These are phyloP conservation scores for Setomelanomma holmii DNA, from an alignment of 2,329 filamentous ascomycete genomes.

Conservation along the genomic window DNA sequence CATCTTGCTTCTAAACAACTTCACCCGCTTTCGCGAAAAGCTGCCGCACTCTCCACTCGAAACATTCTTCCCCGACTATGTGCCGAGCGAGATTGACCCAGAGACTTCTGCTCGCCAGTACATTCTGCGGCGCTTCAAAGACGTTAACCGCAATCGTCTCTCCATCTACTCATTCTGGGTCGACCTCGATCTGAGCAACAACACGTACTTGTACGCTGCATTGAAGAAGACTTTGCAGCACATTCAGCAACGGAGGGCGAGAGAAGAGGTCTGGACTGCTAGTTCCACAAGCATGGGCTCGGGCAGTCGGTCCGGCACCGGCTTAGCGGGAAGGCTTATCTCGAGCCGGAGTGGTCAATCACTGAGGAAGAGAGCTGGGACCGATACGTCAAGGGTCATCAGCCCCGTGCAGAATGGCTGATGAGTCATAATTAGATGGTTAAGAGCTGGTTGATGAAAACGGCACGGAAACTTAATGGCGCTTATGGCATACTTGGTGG, in stretches of 20 bases:
- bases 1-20: constrained; percentile 46
- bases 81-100: constrained; percentile 20
- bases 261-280: constrained; percentile 34
- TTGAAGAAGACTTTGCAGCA: constrained; percentile 44
- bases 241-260: constrained; percentile 39
- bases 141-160: constrained; percentile 36
- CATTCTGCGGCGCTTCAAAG: constrained; percentile 40
- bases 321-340: constrained; percentile 8
- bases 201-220: constrained; percentile 43
- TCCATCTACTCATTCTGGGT: constrained; percentile 48
- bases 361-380: constrained; percentile 4
- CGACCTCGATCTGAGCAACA: constrained; percentile 45
- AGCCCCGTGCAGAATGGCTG: constrained; percentile 1
- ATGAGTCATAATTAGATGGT: no score
- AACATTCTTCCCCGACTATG: constrained; percentile 41
- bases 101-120: constrained; percentile 41
- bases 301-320: constrained; percentile 3
- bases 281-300: constrained; percentile 11
- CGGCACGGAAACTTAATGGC: no score
- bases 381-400: constrained; percentile 1
- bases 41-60: constrained; percentile 36
- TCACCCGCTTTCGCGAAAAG: constrained; percentile 43
- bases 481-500: no score
- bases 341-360: constrained; percentile 2
- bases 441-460: no score